Percentiles rank a stretch among this genome's conserved stretches.
Conservation (phyloP, 164 flowering plant species). For the Vitis rotundifolia region DNA sequence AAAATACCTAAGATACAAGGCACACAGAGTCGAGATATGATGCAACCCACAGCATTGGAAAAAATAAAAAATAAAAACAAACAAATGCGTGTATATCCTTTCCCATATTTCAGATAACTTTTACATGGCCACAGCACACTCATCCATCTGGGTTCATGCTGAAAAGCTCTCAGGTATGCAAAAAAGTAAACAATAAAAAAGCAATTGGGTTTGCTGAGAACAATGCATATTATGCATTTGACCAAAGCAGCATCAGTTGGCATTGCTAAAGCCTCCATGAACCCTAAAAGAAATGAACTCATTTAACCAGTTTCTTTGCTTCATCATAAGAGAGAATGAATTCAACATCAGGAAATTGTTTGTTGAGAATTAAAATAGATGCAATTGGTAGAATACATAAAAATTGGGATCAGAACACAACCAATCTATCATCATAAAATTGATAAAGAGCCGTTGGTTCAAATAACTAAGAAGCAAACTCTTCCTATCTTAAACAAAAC, state of each 20-base stretch:
- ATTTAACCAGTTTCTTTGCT: not conserved
- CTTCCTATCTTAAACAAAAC: not conserved
- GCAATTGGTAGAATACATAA: constrained; percentile 1
- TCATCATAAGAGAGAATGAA: not conserved
- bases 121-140: too few species aligned
- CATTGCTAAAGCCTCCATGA: not conserved
- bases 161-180: too few species aligned
- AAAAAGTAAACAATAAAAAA: too few species aligned
- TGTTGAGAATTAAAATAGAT: too few species aligned
- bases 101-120: too few species aligned
- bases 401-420: not conserved
- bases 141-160: too few species aligned
- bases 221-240: not conserved
- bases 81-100: not conserved
- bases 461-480: not conserved
- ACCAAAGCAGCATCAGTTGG: not conserved
- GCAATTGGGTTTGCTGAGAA: not conserved
- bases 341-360: not conserved
- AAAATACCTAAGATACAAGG: not conserved
- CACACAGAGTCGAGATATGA: not conserved
- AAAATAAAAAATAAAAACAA: not conserved
- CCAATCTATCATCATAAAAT: not conserved
- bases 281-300: not conserved
- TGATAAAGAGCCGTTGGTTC: not conserved
- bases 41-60: not conserved